Evolutionary conservation across 768 basidiomycete genomes (phyloP), one percentile per base, ranked within the genome.

Genomic region (Boletus eberwhitei): DNA sequence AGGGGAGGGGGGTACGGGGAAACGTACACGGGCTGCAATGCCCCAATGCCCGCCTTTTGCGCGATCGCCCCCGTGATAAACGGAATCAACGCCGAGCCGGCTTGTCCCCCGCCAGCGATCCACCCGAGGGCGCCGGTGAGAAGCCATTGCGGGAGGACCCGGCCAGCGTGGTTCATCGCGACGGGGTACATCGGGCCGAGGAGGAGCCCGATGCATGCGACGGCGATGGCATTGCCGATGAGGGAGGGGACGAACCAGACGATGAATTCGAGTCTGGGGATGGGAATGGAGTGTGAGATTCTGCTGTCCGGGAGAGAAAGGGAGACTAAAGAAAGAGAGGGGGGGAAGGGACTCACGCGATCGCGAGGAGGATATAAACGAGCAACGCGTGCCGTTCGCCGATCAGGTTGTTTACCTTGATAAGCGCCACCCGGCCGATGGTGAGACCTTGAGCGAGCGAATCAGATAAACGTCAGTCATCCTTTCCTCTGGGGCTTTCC

Each of bases 131-230:
- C 29, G 8, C 29, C 8, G 2, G 8, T 29, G 29, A 29, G 29
- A 6, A 26, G 24, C 5, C 24, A 26, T 26, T 26, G 24, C 24
- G 24, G 90, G 9, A 93, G 69, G 43, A 90, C 75, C 1, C 81
- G 76, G 3, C 82, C 78, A 0, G 83, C 72, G 49, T 86, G 79
- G 63, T 85, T 87, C 79, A 90, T 82, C 2, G 80, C 75, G 55
- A 78, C 73, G 4, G 75, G 77, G 55, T 74, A 79, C 68, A 76
- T 73, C 7, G 76, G 76, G 24, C 79, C 82, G 26, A 83, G 63
- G 35, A 80, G 53, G 7, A 82, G 43, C 40, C 84, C 84, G 50
- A 83, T 68, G 39, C 83, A 61, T 8, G 79, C 72, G 36, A 88
- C 75, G 9, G 78, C 75, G 17, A 85, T 64, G 0, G 80, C 82